Conservation (phyloP, 140 eudicot genomes). For the Cichorium intybus region DNA sequence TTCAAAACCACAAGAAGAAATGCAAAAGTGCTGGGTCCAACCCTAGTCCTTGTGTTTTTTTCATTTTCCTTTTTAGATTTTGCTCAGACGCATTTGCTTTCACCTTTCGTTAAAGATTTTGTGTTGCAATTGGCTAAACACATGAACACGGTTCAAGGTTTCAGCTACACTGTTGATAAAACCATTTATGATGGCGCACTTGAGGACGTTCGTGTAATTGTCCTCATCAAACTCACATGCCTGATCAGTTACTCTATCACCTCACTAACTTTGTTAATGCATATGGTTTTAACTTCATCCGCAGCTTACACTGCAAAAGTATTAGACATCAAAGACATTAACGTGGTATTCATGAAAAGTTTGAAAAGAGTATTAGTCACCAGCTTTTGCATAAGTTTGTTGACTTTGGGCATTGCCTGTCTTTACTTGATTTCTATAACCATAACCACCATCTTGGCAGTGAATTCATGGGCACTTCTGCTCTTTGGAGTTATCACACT, state of each 20-base stretch:
- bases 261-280: constrained; percentile 25
- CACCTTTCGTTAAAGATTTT: constrained; percentile 10
- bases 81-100: neutral
- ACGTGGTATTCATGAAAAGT: constrained; percentile 9
- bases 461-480: constrained; percentile 18
- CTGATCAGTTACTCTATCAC: constrained; percentile 5
- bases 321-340: constrained; percentile 25
- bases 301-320: constrained; percentile 39
- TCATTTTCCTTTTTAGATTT: constrained; percentile 19
- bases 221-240: constrained; percentile 15
- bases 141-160: constrained; percentile 21
- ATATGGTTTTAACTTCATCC: constrained; percentile 20
- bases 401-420: constrained; percentile 13
- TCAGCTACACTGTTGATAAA: neutral
- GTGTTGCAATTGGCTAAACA: constrained; percentile 11
- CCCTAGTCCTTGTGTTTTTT: constrained; percentile 30
- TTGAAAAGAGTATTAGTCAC: constrained; percentile 34
- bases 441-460: constrained; percentile 3
- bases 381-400: constrained; percentile 31
- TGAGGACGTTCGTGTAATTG: constrained; percentile 8
- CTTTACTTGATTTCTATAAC: constrained; percentile 3
- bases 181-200: neutral
- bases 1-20: constrained; percentile 32
- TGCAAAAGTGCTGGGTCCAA: constrained; percentile 19
- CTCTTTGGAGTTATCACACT: constrained; percentile 16